Base-by-base conservation (phyloP, 23 red algal genomes). In the Agarophyton chilense region DNA sequence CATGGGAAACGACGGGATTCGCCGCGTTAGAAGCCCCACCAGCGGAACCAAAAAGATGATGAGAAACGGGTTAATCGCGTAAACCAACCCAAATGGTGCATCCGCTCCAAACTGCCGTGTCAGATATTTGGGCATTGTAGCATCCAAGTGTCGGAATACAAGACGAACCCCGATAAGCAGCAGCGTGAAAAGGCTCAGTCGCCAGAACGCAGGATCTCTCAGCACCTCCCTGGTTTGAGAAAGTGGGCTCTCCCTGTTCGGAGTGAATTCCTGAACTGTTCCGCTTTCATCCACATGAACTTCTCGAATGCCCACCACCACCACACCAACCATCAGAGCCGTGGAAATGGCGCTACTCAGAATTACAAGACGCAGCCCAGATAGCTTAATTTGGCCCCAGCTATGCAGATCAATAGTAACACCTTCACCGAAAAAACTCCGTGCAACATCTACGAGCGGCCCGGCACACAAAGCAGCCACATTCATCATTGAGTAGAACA, bases 401-500 rank as follows among this genome's bases (percentile, higher is more conserved):
- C 34, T 11, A 34, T 51, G 39, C 26, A 81, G 2, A 9, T 81
- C 39, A 10, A 91, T 35, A 17, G 55, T 47, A 18, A 82, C 41
- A 17, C 88, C 88, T 3, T 87, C 78, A 12, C 52, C 72, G 50
- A 78, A 90, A 7, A 78, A 53, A 24, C 42, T 25, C 12, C 92
- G 86, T 17, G 72, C 76, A 10, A 92, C 28, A 41, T 98, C 92
- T 0, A 98, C 96, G 2, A 91, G 29, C 42, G 96, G 96, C 25
- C 96, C 96, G 2, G 96, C 92, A 21, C 76, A 46, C 39, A 98
- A 57, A 0, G 96, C 96, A 16, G 96, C 96, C 32, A 98, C 60
- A 75, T 98, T 98, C 96, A 98, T 98, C 65, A 95, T 82, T 18
- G 96, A 91, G 76, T 98, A 98, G 81, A 95, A 98, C 29, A 98